These are phyloP conservation scores for Keithomyces neogunnii DNA, from an alignment of 2,329 filamentous ascomycete genomes.

Conservation along the genomic window DNA sequence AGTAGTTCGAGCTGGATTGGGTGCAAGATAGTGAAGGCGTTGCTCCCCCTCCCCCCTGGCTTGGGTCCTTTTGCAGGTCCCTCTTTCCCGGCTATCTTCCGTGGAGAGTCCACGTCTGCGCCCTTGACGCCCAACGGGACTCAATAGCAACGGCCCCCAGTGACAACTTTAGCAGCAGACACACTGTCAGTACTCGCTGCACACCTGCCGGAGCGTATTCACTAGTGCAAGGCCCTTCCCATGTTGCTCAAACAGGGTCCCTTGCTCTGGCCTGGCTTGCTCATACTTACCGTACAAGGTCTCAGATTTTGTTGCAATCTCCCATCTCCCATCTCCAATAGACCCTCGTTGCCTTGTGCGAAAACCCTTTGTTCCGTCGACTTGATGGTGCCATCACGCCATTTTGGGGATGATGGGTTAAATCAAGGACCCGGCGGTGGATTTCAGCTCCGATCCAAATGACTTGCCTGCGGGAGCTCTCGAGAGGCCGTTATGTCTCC, in stretches of 20 bases:
- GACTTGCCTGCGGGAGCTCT: neutral
- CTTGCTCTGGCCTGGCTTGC: too few species aligned
- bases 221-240: too few species aligned
- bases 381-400: neutral
- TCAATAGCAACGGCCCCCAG: too few species aligned
- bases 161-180: too few species aligned
- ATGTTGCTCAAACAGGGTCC: too few species aligned
- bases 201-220: too few species aligned
- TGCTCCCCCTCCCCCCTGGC: neutral
- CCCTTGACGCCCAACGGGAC: neutral
- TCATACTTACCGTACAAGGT: too few species aligned
- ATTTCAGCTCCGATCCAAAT: neutral
- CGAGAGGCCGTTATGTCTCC: neutral
- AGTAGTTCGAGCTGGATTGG: neutral
- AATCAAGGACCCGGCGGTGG: neutral
- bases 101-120: neutral
- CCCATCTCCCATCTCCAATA: too few species aligned
- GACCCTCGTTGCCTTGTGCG: too few species aligned
- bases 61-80: neutral
- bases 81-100: neutral
- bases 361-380: too few species aligned
- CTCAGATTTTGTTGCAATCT: too few species aligned
- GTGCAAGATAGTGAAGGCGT: neutral
- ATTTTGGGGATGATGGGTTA: neutral
- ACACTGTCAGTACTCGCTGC: too few species aligned